Evolutionary conservation across 2,329 filamentous ascomycete species (phyloP).

Genomic region (Xylariaceae sp.): DNA sequence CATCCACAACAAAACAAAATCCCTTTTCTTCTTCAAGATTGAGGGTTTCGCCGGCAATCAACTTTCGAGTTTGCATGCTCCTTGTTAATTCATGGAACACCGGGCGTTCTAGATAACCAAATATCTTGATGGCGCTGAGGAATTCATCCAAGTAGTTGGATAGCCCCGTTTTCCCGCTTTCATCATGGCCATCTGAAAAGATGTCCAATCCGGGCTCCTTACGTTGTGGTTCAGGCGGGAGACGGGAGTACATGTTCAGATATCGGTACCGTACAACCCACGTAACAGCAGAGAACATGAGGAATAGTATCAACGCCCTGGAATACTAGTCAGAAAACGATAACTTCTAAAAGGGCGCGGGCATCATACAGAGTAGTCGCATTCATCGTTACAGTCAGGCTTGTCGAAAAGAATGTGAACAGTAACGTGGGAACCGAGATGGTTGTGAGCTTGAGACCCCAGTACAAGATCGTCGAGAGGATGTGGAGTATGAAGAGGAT

Average conservation of each 20-base stretch:
- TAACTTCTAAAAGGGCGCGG: not conserved
- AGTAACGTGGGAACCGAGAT: slow-evolving; percentile 86
- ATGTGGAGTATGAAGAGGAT: slow-evolving; percentile 52
- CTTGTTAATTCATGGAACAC: slow-evolving; percentile 97
- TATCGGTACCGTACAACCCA: slow-evolving; percentile 96
- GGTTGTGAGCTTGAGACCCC: slow-evolving; percentile 76
- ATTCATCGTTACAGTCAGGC: slow-evolving; percentile 96
- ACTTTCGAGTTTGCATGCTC: slow-evolving; percentile 95
- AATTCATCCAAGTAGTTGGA: slow-evolving; percentile 98
- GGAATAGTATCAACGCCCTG: slow-evolving; percentile 59
- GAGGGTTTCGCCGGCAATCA: slow-evolving; percentile 93
- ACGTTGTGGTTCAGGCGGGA: slow-evolving; percentile 89
- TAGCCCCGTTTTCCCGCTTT: slow-evolving; percentile 81
- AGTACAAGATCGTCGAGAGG: slow-evolving; percentile 61
- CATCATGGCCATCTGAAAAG: slow-evolving; percentile 88
- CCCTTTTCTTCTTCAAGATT: slow-evolving; percentile 96
- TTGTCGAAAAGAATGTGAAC: slow-evolving; percentile 56
- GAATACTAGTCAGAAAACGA: slow-evolving; percentile 30
- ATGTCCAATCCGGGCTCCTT: slow-evolving; percentile 95
- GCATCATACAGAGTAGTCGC: slow-evolving; percentile 75
- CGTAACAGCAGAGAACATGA: slow-evolving; percentile 75
- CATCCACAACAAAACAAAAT: slow-evolving; percentile 95
- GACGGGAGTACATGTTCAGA: slow-evolving; percentile 91
- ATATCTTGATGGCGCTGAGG: slow-evolving; percentile 96
- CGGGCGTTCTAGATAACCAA: slow-evolving; percentile 90